phyloP scores from a whole-genome alignment of 2,329 filamentous ascomycete genomes.

The Didymella arachidicola region DNA sequence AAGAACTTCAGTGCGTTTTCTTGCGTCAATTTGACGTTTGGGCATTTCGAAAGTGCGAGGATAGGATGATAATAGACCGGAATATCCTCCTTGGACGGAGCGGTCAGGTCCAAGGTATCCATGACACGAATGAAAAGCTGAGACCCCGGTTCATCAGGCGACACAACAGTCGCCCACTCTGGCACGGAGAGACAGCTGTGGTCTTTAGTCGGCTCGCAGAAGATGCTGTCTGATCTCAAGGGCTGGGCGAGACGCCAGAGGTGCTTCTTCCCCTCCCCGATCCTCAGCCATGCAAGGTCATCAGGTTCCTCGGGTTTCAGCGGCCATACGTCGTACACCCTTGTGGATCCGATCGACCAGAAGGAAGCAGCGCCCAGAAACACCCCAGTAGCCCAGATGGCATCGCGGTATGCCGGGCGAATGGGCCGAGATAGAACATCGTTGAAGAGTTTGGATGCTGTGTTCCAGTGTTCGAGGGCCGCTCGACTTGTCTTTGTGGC shows the following conservation, averaged over 20 bases:
- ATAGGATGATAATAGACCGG: slow-evolving; percentile 43
- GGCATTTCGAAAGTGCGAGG: slow-evolving; percentile 51
- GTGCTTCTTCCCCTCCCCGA: slow-evolving; percentile 64
- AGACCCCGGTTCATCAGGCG: slow-evolving; percentile 6
- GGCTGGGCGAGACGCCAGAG: slow-evolving; percentile 63
- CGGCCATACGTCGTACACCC: slow-evolving; percentile 63
- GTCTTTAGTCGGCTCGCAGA: slow-evolving; percentile 47
- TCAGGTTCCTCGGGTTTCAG: slow-evolving; percentile 53
- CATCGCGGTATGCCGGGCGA: slow-evolving; percentile 54
- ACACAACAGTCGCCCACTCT: slow-evolving; percentile 17
- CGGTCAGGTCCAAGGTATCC: slow-evolving; percentile 36
- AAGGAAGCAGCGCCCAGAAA: slow-evolving; percentile 59
- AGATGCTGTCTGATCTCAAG: slow-evolving; percentile 57
- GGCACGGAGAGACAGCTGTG: slow-evolving; percentile 24
- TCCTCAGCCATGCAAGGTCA: slow-evolving; percentile 66
- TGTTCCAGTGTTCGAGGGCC: slow-evolving; percentile 56
- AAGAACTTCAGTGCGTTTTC: slow-evolving; percentile 57
- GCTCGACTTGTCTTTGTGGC: slow-evolving; percentile 49
- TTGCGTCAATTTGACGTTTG: slow-evolving; percentile 49
- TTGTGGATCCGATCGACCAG: slow-evolving; percentile 54
- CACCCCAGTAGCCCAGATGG: slow-evolving; percentile 57
- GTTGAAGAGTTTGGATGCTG: slow-evolving; percentile 59
- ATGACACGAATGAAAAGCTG: slow-evolving; percentile 48
- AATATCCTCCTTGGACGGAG: slow-evolving; percentile 27
- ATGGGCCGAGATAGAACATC: slow-evolving; percentile 51